phyloP scores from a whole-genome alignment of 768 basidiomycete species.

The Lactarius quietus region DNA sequence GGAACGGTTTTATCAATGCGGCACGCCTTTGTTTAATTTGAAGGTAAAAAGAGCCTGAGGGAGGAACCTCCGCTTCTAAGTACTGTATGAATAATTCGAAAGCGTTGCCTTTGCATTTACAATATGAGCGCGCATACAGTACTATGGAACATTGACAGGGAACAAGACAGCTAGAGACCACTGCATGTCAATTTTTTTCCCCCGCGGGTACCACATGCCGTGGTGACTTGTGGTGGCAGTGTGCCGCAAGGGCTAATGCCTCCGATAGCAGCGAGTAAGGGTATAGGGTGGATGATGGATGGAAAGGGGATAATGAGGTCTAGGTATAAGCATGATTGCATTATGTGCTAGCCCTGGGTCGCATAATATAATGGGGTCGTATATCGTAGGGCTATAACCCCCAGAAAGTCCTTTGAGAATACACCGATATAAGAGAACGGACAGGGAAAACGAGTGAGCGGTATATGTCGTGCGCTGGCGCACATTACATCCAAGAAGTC shows the following conservation, averaged over 20 bases:
- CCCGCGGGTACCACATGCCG: background rate
- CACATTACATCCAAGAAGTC: background rate
- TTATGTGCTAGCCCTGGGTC: slow-evolving; percentile 9
- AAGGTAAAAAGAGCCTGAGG: background rate
- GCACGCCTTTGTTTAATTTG: no score
- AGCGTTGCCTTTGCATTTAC: background rate
- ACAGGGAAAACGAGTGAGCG: background rate
- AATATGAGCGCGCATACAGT: background rate
- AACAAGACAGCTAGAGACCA: no score
- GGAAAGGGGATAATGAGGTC: background rate
- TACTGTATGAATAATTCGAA: background rate
- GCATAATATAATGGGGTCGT: background rate
- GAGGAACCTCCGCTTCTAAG: background rate
- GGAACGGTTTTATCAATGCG: no score
- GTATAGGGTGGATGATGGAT: background rate
- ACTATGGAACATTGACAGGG: background rate
- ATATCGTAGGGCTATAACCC: no score
- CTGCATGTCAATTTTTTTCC: background rate
- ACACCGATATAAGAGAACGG: slow-evolving; percentile 11
- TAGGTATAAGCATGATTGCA: slow-evolving; percentile 19
- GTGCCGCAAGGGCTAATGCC: background rate
- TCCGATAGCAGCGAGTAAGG: background rate
- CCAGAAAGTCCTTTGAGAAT: slow-evolving; percentile 18
- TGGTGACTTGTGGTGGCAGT: background rate
- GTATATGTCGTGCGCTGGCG: background rate